Percentiles rank a stretch among this genome's conserved stretches.
These are phyloP conservation scores for Tricholoma matsutake DNA, from an alignment of 768 basidiomycete species.

Conservation along the genomic window DNA sequence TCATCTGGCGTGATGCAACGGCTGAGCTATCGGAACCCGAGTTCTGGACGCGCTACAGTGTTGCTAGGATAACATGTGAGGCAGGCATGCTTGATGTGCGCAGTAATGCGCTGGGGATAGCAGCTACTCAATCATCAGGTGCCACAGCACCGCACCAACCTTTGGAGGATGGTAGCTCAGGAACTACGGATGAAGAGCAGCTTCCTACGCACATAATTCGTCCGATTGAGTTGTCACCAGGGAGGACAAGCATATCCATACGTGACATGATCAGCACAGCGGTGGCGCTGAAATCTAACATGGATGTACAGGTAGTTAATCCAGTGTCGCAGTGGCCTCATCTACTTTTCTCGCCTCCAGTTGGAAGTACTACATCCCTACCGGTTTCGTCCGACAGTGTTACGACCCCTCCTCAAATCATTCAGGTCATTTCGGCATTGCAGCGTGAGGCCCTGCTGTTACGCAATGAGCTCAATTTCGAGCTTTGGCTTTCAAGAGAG, in stretches of 20 bases:
- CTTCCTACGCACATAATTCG: slow-evolving; percentile 28
- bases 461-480: slow-evolving; percentile 81
- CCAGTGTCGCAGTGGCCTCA: slow-evolving; percentile 53
- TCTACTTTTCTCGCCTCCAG: slow-evolving; percentile 36
- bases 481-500: slow-evolving; percentile 79
- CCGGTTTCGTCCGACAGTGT: slow-evolving; percentile 10
- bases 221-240: slow-evolving; percentile 35
- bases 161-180: not conserved
- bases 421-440: slow-evolving; percentile 63
- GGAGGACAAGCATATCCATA: slow-evolving; percentile 52
- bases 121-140: slow-evolving; percentile 27
- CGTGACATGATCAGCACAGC: slow-evolving; percentile 74
- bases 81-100: slow-evolving; percentile 65
- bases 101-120: slow-evolving; percentile 49
- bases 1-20: slow-evolving; percentile 63
- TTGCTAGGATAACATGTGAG: slow-evolving; percentile 62
- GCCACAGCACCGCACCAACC: not conserved
- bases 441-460: slow-evolving; percentile 76
- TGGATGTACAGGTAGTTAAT: slow-evolving; percentile 58
- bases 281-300: slow-evolving; percentile 66
- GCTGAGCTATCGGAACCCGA: slow-evolving; percentile 61
- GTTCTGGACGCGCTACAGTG: slow-evolving; percentile 65
- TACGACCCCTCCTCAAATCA: slow-evolving; percentile 44
- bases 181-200: slow-evolving; percentile 20
- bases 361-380: slow-evolving; percentile 9